Conservation (phyloP, 1,284 basidiomycete species). For the Chiua sp. region DNA sequence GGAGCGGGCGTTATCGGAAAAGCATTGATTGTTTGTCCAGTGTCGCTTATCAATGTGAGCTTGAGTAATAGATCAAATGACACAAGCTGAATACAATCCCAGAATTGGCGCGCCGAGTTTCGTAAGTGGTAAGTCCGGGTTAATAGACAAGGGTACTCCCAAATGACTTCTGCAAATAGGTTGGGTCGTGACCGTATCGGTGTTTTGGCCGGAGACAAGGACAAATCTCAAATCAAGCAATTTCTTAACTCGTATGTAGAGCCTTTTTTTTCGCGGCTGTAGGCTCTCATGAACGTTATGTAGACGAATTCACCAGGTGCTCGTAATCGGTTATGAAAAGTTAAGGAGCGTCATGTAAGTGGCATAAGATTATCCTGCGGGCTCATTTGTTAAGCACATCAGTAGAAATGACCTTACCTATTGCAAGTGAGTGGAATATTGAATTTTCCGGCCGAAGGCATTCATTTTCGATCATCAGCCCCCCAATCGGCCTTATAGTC, state of each 20-base stretch:
- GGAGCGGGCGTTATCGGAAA: constrained; percentile 68
- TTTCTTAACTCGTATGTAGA: constrained; percentile 73
- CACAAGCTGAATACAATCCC: constrained; percentile 7
- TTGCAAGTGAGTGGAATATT: constrained; percentile 57
- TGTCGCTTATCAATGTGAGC: constrained; percentile 84
- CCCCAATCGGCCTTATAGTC: constrained; percentile 91
- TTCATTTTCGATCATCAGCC: constrained; percentile 46
- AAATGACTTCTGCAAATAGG: constrained; percentile 40
- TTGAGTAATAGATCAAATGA: neutral
- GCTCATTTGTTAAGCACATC: constrained; percentile 7
- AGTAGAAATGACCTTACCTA: constrained; percentile 62
- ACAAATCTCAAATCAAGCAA: constrained; percentile 69
- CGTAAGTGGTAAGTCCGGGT: constrained; percentile 76
- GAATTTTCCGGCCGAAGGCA: neutral
- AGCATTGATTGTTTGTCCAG: constrained; percentile 93
- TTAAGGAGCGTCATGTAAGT: constrained; percentile 80
- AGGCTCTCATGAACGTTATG: constrained; percentile 4
- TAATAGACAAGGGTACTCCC: neutral
- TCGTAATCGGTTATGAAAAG: constrained; percentile 97
- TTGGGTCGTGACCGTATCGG: constrained; percentile 83
- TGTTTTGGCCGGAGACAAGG: constrained; percentile 83
- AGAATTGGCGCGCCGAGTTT: constrained; percentile 98
- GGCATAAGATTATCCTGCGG: neutral
- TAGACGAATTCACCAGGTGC: constrained; percentile 81
- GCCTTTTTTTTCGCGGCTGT: neutral